phyloP scores from a whole-genome alignment of 805 yeast genomes.

The Starmerella tilneyi region DNA sequence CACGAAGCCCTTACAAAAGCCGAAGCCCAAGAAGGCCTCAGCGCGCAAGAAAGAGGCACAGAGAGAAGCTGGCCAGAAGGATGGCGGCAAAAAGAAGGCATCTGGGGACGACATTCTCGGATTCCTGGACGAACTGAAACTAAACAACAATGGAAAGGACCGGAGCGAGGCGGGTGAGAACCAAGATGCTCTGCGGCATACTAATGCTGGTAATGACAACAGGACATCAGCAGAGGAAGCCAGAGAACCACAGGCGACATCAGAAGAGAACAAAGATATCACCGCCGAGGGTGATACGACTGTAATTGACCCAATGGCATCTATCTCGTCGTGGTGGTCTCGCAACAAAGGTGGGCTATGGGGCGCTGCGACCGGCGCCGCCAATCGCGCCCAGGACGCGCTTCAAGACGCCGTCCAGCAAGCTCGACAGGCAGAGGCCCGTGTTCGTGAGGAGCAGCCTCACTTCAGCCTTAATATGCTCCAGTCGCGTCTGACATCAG shows the following conservation, averaged over 20 bases:
- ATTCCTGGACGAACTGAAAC: slow-evolving; percentile 33
- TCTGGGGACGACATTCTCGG: slow-evolving; percentile 36
- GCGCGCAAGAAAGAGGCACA: slow-evolving; percentile 15
- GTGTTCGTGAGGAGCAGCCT: slow-evolving; percentile 31
- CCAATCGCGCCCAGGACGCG: slow-evolving; percentile 16
- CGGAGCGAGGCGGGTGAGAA: not conserved
- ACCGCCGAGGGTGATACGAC: not conserved
- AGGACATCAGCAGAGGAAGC: not conserved
- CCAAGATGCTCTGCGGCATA: too few relatives aligned
- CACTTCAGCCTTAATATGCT: slow-evolving; percentile 24
- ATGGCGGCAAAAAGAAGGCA: slow-evolving; percentile 20
- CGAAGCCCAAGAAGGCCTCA: slow-evolving; percentile 23
- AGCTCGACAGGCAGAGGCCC: slow-evolving; percentile 32
- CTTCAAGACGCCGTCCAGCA: slow-evolving; percentile 32
- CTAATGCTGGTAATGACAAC: not conserved
- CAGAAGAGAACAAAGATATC: not conserved
- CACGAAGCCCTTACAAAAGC: slow-evolving; percentile 20
- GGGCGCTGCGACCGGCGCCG: slow-evolving; percentile 33
- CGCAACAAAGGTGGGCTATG: slow-evolving; percentile 34
- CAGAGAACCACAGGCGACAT: not conserved
- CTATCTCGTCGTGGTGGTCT: slow-evolving; percentile 33
- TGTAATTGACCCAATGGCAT: slow-evolving; percentile 28
- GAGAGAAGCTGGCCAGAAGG: slow-evolving; percentile 13
- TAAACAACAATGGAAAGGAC: slow-evolving; percentile 2
- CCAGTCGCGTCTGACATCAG: slow-evolving; percentile 33